Conservation (phyloP, 2,329 filamentous ascomycete species). For the Neocucurbitaria cava region DNA sequence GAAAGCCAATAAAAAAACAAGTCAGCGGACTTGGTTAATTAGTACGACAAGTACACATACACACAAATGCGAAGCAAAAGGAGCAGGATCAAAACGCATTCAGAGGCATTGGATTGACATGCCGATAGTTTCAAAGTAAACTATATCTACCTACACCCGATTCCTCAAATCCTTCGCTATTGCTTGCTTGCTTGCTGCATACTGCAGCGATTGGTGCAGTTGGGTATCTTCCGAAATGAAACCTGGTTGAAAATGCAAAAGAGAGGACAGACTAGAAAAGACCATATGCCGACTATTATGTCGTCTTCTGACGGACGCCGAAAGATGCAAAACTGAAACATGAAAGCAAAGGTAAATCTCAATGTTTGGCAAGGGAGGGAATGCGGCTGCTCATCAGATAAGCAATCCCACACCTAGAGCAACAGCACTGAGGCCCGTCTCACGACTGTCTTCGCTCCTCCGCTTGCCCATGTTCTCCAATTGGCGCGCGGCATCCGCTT, state of each 20-base stretch:
- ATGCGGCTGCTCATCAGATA: conserved; percentile 21
- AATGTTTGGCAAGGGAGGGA: neutral
- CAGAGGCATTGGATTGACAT: neutral
- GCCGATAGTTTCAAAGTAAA: neutral
- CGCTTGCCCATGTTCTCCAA: conserved; percentile 28
- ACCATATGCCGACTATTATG: neutral
- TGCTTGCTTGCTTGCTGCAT: neutral
- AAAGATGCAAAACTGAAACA: neutral
- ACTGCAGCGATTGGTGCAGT: neutral
- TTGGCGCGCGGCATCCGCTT: conserved; percentile 31
- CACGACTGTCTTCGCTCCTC: conserved; percentile 29
- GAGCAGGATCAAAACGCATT: neutral
- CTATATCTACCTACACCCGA: neutral
- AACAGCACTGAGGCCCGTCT: conserved; percentile 27
- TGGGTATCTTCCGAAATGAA: neutral
- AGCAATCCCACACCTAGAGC: conserved; percentile 29
- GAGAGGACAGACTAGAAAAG: neutral
- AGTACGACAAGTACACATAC: no score
- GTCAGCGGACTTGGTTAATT: no score
- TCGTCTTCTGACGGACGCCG: neutral
- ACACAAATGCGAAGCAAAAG: neutral
- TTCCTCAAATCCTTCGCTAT: neutral
- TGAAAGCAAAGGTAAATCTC: neutral
- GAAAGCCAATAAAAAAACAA: no score
- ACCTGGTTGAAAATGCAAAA: neutral